Evolutionary conservation across 768 basidiomycete genomes (phyloP).

Genomic region (Russula sp.): DNA sequence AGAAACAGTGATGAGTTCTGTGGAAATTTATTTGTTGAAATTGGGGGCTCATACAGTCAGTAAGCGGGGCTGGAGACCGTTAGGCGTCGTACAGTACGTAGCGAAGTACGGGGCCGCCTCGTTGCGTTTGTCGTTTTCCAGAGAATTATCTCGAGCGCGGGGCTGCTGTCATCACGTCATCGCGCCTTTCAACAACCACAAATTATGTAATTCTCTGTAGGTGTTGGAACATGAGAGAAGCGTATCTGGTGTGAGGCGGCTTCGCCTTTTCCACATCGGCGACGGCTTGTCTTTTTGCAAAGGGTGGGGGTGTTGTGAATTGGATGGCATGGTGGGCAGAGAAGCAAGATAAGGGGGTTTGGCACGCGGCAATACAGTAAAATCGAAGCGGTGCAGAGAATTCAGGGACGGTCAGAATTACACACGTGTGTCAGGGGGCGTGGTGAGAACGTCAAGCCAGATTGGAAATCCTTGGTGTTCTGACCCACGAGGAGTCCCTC

Average conservation of each 20-base stretch:
- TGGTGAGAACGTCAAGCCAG: not conserved
- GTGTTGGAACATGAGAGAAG: not conserved
- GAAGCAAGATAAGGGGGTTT: not conserved
- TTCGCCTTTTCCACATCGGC: no score
- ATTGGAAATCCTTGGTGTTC: not conserved
- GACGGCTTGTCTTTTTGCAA: no score
- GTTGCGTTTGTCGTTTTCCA: not conserved
- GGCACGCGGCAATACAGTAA: not conserved
- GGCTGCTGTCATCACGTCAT: constrained; percentile 3
- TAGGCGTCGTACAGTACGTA: not conserved
- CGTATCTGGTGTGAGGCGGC: not conserved
- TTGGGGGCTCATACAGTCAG: not conserved
- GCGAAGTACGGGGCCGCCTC: not conserved
- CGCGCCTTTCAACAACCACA: not conserved
- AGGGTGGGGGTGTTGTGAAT: not conserved
- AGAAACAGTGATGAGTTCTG: not conserved
- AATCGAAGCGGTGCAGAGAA: not conserved
- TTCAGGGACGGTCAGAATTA: not conserved
- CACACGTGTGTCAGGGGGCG: not conserved
- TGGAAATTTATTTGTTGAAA: not conserved
- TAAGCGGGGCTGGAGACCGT: not conserved
- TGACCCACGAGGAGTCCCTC: not conserved
- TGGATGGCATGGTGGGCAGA: not conserved
- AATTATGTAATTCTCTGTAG: not conserved
- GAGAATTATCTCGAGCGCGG: not conserved